These are phyloP conservation scores for Larix sibirica DNA, from an alignment of 83 land plant species.

Conservation along the genomic window DNA sequence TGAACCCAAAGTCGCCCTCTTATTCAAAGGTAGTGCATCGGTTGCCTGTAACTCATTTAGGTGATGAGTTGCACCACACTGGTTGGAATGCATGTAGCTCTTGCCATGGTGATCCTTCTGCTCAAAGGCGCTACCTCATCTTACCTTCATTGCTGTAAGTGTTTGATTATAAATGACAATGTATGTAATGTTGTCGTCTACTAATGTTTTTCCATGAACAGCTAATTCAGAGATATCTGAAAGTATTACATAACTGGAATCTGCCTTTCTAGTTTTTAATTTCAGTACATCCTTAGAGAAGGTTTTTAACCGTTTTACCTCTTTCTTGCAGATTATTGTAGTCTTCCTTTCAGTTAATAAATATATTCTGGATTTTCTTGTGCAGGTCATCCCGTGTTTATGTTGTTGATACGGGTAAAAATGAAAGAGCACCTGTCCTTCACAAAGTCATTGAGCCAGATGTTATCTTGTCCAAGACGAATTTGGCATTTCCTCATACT, in stretches of 20 bases:
- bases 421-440: constrained; percentile 40
- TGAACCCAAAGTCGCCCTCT: constrained; percentile 44
- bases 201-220: neutral
- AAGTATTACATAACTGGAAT: constrained; percentile 4
- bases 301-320: neutral
- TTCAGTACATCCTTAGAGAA: neutral
- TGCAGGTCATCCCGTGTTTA: constrained; percentile 45
- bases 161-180: neutral
- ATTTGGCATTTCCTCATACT: constrained; percentile 55
- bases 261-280: neutral
- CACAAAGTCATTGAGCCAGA: constrained; percentile 54
- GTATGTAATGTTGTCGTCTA: neutral
- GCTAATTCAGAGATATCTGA: neutral
- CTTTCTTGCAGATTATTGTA: no score
- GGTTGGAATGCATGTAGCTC: constrained; percentile 70
- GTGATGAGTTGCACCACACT: constrained; percentile 55
- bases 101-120: constrained; percentile 39
- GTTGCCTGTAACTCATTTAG: constrained; percentile 36
- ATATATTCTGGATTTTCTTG: neutral
- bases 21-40: constrained; percentile 44
- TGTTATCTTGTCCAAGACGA: constrained; percentile 37
- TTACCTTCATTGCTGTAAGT: constrained; percentile 56
- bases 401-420: constrained; percentile 37
- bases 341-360: constrained; percentile 1
- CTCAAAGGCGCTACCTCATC: constrained; percentile 43